These are phyloP conservation scores for Penicillium coprophilum DNA, from an alignment of 495 filamentous ascomycete species.

Conservation along the genomic window DNA sequence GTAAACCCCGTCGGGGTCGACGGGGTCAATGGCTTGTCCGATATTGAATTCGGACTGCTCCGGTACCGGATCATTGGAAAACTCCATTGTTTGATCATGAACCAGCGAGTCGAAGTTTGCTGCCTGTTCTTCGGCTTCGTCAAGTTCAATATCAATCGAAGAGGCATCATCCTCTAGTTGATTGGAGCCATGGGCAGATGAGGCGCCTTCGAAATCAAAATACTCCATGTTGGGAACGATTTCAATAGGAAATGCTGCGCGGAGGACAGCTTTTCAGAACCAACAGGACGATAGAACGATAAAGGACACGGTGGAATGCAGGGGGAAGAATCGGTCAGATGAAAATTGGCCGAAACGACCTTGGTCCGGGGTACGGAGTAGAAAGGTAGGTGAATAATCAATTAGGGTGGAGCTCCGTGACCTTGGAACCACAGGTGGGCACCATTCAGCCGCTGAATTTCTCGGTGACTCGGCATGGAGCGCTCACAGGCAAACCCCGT, in stretches of 20 bases:
- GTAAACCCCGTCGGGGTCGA: constrained; percentile 31
- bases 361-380: constrained; percentile 45
- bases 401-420: constrained; percentile 16
- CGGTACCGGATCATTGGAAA: constrained; percentile 34
- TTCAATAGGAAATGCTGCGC: constrained; percentile 2
- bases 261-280: not conserved
- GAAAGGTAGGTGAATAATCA: constrained; percentile 24
- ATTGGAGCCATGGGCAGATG: constrained; percentile 38
- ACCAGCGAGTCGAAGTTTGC: constrained; percentile 39
- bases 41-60: constrained; percentile 28
- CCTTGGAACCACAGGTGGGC: not conserved
- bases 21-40: constrained; percentile 30
- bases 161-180: constrained; percentile 42
- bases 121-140: constrained; percentile 37
- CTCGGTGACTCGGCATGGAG: not conserved
- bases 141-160: constrained; percentile 40
- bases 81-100: constrained; percentile 40
- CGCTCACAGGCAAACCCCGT: not conserved
- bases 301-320: constrained; percentile 13
- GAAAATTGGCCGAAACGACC: constrained; percentile 18
- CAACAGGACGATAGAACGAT: not conserved
- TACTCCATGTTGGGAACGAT: constrained; percentile 46
- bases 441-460: constrained; percentile 16
- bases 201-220: constrained; percentile 55
- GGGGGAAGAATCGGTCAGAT: constrained; percentile 27